phyloP scores from a whole-genome alignment of 1,284 basidiomycete species.

The Cerrena zonata region DNA sequence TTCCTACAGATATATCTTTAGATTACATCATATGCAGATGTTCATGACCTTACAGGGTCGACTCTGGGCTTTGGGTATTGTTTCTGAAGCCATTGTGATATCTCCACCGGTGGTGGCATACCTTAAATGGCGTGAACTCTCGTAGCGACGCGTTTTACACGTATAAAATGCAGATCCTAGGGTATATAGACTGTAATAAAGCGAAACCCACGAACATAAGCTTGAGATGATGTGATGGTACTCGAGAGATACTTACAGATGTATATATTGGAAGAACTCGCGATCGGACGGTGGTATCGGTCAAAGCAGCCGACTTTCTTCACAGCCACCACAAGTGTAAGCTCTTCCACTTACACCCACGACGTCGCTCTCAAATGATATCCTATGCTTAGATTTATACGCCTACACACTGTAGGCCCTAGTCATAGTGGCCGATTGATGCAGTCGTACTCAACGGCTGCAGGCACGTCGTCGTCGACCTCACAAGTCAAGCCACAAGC shows the following conservation, averaged over 20 bases:
- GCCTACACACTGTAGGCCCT: not conserved
- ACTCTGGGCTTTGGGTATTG: conserved; percentile 25
- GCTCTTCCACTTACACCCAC: too few relatives aligned
- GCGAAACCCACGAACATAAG: too few relatives aligned
- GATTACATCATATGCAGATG: not conserved
- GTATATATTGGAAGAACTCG: too few relatives aligned
- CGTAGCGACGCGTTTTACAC: not conserved
- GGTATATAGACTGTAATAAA: too few relatives aligned
- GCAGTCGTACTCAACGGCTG: not conserved
- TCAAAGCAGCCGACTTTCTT: not conserved
- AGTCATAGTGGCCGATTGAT: not conserved
- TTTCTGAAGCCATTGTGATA: conserved; percentile 20
- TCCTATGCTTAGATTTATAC: not conserved
- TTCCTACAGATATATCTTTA: conserved; percentile 40
- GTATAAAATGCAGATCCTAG: not conserved
- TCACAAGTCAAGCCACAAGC: not conserved
- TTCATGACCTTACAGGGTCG: conserved; percentile 17
- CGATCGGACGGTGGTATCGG: too few relatives aligned
- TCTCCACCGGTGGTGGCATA: conserved; percentile 13
- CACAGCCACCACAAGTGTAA: not conserved
- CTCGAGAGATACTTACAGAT: too few relatives aligned
- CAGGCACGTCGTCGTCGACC: conserved; percentile 2
- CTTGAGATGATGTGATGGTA: too few relatives aligned
- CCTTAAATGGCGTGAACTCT: not conserved
- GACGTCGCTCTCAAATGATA: not conserved